Evolutionary conservation across 371 early-diverging fungal genomes (phyloP).

Genomic region (Blastocladiella emersonii): DNA sequence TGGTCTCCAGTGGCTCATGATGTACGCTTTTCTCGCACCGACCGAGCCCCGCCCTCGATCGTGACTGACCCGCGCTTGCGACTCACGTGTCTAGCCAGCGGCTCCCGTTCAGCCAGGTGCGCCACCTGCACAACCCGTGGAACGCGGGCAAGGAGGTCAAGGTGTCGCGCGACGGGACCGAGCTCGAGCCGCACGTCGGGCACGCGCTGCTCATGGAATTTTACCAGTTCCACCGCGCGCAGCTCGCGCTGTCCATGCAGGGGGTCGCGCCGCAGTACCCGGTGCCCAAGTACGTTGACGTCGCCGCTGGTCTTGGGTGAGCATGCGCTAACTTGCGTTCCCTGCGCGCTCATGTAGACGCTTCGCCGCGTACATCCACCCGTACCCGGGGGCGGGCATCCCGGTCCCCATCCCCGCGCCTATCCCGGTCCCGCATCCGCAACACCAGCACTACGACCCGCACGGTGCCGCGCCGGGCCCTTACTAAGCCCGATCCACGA

Average conservation of each 20-base stretch:
- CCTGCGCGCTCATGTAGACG: neutral
- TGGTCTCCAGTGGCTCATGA: constrained; percentile 20
- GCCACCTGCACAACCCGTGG: constrained; percentile 31
- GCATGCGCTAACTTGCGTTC: neutral
- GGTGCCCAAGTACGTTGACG: neutral
- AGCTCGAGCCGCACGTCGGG: constrained; percentile 29
- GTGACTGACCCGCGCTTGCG: neutral
- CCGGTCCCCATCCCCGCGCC: too few relatives aligned
- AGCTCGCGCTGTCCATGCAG: neutral
- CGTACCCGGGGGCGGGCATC: too few relatives aligned
- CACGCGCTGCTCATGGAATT: constrained; percentile 26
- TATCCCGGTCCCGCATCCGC: too few relatives aligned
- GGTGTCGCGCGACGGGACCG: constrained; percentile 37
- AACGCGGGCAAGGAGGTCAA: constrained; percentile 36
- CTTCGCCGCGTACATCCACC: neutral
- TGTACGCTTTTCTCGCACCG: constrained; percentile 11
- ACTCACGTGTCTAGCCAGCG: constrained; percentile 18
- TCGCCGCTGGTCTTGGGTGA: neutral
- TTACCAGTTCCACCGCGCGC: constrained; percentile 4
- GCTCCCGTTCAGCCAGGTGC: constrained; percentile 25
- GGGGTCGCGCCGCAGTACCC: neutral
- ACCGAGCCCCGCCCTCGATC: too few relatives aligned
- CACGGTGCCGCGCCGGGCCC: too few relatives aligned
- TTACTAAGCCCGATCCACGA: too few relatives aligned
- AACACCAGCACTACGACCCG: too few relatives aligned